Conservation (phyloP, 2,329 filamentous ascomycete genomes). For the Diaporthe aspalathi region DNA sequence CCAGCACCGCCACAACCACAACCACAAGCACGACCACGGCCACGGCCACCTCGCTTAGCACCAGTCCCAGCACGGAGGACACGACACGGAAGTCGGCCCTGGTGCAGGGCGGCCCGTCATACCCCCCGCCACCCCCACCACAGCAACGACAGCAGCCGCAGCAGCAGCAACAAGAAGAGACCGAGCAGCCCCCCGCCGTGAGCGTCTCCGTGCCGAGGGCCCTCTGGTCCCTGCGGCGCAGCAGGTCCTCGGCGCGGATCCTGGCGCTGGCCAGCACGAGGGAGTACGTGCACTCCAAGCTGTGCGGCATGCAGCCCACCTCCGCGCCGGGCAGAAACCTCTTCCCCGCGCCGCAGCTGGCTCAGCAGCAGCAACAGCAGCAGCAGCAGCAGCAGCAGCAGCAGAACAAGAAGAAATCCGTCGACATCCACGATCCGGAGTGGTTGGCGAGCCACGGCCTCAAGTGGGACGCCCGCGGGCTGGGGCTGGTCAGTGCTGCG, state of each 20-base stretch:
- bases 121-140: not conserved
- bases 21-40: not conserved
- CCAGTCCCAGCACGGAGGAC: not conserved
- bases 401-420: not conserved
- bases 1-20: not conserved
- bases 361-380: too few species aligned
- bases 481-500: slow-evolving; percentile 28
- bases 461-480: slow-evolving; percentile 30
- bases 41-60: not conserved
- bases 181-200: not conserved
- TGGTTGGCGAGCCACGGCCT: slow-evolving; percentile 36
- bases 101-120: not conserved
- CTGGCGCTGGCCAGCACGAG: slow-evolving; percentile 8
- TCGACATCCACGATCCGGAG: slow-evolving; percentile 33
- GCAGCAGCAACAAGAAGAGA: not conserved
- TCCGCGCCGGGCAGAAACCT: slow-evolving; percentile 23
- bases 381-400: too few species aligned
- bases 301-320: slow-evolving; percentile 22
- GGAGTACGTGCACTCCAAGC: slow-evolving; percentile 15
- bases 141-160: not conserved
- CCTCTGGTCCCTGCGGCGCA: slow-evolving; percentile 15
- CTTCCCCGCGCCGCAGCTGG: slow-evolving; percentile 22
- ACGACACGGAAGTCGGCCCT: not conserved
- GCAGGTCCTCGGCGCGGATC: slow-evolving; percentile 4
- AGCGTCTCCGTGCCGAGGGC: not conserved